Evolutionary conservation across 768 basidiomycete species (phyloP).

Genomic region (Amanita inopinata): DNA sequence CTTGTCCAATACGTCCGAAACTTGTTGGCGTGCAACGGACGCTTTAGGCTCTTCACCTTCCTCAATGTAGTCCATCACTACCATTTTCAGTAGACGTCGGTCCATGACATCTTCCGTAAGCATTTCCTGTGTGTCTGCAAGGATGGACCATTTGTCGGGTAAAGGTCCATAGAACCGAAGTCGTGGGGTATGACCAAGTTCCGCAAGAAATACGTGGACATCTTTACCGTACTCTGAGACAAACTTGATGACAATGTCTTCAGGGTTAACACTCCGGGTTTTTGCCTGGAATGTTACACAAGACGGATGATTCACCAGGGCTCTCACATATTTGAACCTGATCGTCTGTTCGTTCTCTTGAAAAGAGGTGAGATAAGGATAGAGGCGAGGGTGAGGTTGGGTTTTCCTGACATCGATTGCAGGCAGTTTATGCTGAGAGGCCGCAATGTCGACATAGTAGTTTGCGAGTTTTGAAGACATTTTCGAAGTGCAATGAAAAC

Average conservation of each 20-base stretch:
- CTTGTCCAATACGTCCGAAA: not conserved
- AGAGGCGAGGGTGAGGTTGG: conserved; percentile 13
- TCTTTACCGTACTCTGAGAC: conserved; percentile 9
- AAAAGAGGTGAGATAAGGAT: conserved; percentile 14
- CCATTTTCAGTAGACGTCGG: not conserved
- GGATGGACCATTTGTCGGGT: not conserved
- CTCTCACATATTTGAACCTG: conserved; percentile 11
- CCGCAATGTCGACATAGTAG: conserved; percentile 11
- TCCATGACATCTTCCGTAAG: no score
- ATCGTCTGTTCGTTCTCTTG: not conserved
- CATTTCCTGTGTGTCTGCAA: not conserved
- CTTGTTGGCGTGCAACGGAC: no score
- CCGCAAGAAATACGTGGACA: conserved; percentile 9
- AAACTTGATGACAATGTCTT: conserved; percentile 11
- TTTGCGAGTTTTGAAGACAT: conserved; percentile 9
- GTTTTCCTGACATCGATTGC: not conserved
- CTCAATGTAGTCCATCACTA: conserved; percentile 10
- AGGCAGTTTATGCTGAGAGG: not conserved
- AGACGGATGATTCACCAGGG: conserved; percentile 10
- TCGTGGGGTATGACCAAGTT: not conserved
- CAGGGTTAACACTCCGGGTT: not conserved
- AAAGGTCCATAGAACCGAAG: conserved; percentile 1
- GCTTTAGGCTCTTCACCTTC: conserved; percentile 1
- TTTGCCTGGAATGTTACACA: conserved; percentile 12
- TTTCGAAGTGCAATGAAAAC: conserved; percentile 12